Evolutionary conservation across 805 yeast genomes (phyloP).

Genomic region (Jamesozyma hellenica): DNA sequence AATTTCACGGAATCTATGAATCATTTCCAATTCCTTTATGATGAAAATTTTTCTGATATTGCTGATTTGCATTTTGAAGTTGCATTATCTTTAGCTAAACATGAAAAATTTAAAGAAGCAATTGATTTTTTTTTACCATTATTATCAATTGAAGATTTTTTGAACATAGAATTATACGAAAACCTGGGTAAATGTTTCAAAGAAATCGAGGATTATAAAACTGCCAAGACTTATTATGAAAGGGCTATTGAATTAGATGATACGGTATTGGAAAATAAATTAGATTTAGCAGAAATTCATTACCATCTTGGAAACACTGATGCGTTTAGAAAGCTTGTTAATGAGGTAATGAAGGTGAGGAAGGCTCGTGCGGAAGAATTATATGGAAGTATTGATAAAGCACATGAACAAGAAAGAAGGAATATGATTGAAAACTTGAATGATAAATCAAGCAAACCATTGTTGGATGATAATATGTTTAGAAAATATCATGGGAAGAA

Average conservation of each 20-base stretch:
- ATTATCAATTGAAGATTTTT: slow-evolving; percentile 42
- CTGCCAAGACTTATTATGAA: slow-evolving; percentile 52
- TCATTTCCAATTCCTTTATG: slow-evolving; percentile 54
- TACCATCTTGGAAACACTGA: slow-evolving; percentile 54
- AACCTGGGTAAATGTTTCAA: slow-evolving; percentile 70
- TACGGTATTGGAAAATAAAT: slow-evolving; percentile 57
- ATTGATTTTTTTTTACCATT: slow-evolving; percentile 53
- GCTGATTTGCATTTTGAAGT: slow-evolving; percentile 69
- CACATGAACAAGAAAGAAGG: slow-evolving; percentile 1
- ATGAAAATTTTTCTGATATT: slow-evolving; percentile 48
- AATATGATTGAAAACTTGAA: background rate
- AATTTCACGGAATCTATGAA: slow-evolving; percentile 58
- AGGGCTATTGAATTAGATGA: slow-evolving; percentile 49
- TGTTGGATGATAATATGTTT: slow-evolving; percentile 25
- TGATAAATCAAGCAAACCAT: slow-evolving; percentile 19
- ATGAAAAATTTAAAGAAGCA: slow-evolving; percentile 68
- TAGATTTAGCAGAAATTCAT: slow-evolving; percentile 74
- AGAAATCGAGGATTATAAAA: slow-evolving; percentile 57
- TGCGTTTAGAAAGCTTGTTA: slow-evolving; percentile 43
- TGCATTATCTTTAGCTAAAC: slow-evolving; percentile 60
- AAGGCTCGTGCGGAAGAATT: slow-evolving; percentile 22
- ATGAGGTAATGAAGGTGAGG: slow-evolving; percentile 42
- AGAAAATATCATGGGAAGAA: slow-evolving; percentile 19
- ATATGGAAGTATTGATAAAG: slow-evolving; percentile 8
- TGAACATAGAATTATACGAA: slow-evolving; percentile 36